Conservation (phyloP, 2,329 filamentous ascomycete genomes). For the Penicillium sp. region DNA sequence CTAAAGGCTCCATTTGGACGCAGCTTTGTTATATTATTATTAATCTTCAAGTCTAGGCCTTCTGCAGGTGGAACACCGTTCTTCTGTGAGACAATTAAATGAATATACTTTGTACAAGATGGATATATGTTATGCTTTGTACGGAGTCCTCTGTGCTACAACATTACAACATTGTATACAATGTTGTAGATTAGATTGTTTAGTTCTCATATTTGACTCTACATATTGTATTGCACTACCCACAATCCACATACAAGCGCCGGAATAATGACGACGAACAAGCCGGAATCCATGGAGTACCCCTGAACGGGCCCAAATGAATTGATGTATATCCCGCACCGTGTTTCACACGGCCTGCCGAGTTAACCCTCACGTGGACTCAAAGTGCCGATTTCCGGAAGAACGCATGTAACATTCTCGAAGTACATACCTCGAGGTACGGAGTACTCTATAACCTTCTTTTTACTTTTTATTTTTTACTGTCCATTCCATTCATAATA, state of each 20-base stretch:
- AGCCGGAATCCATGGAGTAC: not conserved
- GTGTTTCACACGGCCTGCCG: constrained; percentile 7
- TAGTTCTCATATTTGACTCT: not conserved
- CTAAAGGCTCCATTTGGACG: not conserved
- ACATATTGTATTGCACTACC: not conserved
- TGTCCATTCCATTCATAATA: not conserved
- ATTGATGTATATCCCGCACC: constrained; percentile 2
- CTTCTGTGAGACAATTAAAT: not conserved
- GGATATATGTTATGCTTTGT: not conserved
- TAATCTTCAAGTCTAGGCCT: constrained; percentile 3
- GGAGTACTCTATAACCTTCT: not conserved
- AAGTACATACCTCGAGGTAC: not conserved
- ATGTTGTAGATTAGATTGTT: not conserved
- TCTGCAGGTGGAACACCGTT: not conserved
- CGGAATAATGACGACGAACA: not conserved
- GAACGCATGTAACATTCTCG: not conserved
- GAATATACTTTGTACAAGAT: not conserved
- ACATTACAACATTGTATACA: too few species aligned
- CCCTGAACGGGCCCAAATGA: not conserved
- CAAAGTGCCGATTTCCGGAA: constrained; percentile 10
- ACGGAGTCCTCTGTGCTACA: too few species aligned
- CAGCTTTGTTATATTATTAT: not conserved
- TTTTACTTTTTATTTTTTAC: not conserved
- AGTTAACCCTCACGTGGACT: constrained; percentile 1
- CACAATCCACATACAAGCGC: not conserved